Evolutionary conservation across 1,139 yeast species (phyloP).

Genomic region (Hyphopichia burtonii): DNA sequence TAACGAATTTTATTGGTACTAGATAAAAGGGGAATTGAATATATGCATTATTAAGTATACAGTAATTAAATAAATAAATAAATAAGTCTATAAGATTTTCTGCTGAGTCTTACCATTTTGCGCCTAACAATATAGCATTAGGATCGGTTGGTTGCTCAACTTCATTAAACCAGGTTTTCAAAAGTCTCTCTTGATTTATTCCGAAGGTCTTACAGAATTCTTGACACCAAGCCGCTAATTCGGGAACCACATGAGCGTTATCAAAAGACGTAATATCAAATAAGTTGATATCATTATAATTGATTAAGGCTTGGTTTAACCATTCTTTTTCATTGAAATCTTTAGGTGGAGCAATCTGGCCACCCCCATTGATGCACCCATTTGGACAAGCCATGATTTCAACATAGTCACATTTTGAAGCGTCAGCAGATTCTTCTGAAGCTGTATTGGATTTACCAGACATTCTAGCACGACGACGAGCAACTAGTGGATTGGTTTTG

Average conservation of each 20-base stretch:
- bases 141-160: slow-evolving; percentile 55
- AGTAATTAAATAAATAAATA: background rate
- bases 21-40: too few relatives aligned
- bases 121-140: slow-evolving; percentile 39
- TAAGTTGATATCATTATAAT: slow-evolving; percentile 28
- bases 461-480: slow-evolving; percentile 40
- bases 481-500: slow-evolving; percentile 39
- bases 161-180: slow-evolving; percentile 47
- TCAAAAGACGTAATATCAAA: slow-evolving; percentile 15
- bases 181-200: slow-evolving; percentile 35
- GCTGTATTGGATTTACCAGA: slow-evolving; percentile 25
- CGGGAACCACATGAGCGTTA: slow-evolving; percentile 16
- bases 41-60: too few relatives aligned
- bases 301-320: slow-evolving; percentile 31
- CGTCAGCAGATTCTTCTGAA: slow-evolving; percentile 48
- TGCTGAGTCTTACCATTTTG: slow-evolving; percentile 34
- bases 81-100: background rate
- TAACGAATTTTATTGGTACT: too few relatives aligned
- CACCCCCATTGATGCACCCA: slow-evolving; percentile 98
- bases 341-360: slow-evolving; percentile 64
- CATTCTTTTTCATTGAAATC: slow-evolving; percentile 39
- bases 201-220: slow-evolving; percentile 31
- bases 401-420: slow-evolving; percentile 72
- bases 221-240: slow-evolving; percentile 28
- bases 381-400: slow-evolving; percentile 99